Conservation (phyloP, 768 basidiomycete species). For the Tephrocybe sp. region DNA sequence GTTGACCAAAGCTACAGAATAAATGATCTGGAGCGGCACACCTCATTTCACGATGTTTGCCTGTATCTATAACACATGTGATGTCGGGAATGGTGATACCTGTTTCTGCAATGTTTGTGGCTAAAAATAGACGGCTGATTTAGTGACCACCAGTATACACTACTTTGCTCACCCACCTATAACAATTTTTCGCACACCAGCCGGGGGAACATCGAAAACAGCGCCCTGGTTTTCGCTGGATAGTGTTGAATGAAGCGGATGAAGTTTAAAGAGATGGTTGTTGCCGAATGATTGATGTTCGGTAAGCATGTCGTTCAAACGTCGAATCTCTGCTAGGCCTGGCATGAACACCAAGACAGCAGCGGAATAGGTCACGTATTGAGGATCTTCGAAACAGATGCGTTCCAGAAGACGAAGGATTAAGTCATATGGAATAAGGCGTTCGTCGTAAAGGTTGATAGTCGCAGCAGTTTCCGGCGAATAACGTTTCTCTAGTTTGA, state of each 20-base stretch:
- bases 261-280: conserved; percentile 64
- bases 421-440: conserved; percentile 88
- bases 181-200: conserved; percentile 87
- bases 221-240: conserved; percentile 89
- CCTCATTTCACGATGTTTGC: conserved; percentile 95
- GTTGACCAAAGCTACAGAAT: neutral
- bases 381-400: conserved; percentile 69
- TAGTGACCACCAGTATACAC: neutral
- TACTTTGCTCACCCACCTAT: conserved; percentile 56
- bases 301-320: conserved; percentile 75
- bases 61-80: conserved; percentile 93
- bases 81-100: conserved; percentile 99
- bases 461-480: conserved; percentile 72
- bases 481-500: conserved; percentile 77
- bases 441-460: conserved; percentile 84
- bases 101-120: conserved; percentile 94
- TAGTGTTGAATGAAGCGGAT: conserved; percentile 90
- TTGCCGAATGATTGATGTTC: conserved; percentile 76
- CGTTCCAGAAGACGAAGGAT: conserved; percentile 81
- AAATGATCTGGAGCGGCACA: conserved; percentile 22
- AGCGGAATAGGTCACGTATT: conserved; percentile 58
- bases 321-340: conserved; percentile 90
- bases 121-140: too few relatives aligned
- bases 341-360: conserved; percentile 94
- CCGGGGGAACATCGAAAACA: conserved; percentile 86